These are phyloP conservation scores for Linnemannia exigua DNA, from an alignment of 192 early-diverging fungal species.

Conservation along the genomic window DNA sequence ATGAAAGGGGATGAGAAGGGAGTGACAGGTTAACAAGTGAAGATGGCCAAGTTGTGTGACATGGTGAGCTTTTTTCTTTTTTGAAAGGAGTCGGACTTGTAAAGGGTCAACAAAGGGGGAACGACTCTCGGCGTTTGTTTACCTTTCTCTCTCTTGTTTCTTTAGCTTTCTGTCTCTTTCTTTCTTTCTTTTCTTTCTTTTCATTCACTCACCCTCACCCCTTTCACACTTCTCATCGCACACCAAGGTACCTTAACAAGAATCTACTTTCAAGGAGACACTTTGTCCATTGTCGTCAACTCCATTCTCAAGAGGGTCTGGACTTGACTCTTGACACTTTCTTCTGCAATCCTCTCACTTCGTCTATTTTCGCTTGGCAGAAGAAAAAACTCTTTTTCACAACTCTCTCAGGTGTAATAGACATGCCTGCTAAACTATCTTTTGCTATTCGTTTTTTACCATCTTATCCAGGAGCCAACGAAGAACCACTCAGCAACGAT, in stretches of 20 bases:
- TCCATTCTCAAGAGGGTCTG: not conserved
- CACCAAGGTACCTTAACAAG: not conserved
- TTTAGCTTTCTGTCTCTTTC: not conserved
- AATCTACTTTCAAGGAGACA: not conserved
- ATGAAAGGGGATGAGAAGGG: not conserved
- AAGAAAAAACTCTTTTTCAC: too few relatives aligned
- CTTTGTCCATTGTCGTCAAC: not conserved
- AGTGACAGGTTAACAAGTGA: not conserved
- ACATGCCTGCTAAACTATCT: too few relatives aligned
- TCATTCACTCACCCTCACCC: not conserved
- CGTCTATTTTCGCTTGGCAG: not conserved
- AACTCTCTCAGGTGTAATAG: too few relatives aligned
- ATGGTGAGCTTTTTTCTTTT: conserved; percentile 8
- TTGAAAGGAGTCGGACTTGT: not conserved
- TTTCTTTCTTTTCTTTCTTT: not conserved
- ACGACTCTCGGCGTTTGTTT: conserved; percentile 9
- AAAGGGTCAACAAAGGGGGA: not conserved
- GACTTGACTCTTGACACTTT: not conserved
- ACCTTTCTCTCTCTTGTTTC: not conserved
- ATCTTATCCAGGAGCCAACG: too few relatives aligned
- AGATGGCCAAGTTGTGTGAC: not conserved
- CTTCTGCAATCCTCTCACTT: not conserved
- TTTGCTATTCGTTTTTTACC: too few relatives aligned
- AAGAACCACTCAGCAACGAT: too few relatives aligned
- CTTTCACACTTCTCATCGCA: not conserved